phyloP scores from a whole-genome alignment of 495 filamentous ascomycete species.

The Bacidia rubella region DNA sequence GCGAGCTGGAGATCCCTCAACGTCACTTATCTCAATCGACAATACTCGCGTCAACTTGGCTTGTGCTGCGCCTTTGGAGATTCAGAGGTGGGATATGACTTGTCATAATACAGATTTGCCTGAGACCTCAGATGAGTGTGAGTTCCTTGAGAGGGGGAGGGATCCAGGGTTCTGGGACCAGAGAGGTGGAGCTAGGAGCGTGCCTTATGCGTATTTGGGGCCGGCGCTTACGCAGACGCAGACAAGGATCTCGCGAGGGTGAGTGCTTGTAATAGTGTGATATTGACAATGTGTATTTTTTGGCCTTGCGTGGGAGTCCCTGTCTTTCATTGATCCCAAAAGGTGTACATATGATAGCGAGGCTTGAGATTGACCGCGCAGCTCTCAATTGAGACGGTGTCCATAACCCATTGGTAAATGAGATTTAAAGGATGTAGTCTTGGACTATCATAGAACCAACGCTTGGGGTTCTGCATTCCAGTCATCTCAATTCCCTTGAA shows the following conservation, averaged over 20 bases:
- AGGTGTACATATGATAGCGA: too few relatives aligned
- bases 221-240: constrained; percentile 4
- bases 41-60: constrained; percentile 4
- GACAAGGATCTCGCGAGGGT: neutral
- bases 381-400: too few relatives aligned
- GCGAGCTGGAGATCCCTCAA: neutral
- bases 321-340: too few relatives aligned
- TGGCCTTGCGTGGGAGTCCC: too few relatives aligned
- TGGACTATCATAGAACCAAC: too few relatives aligned
- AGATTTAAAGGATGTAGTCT: too few relatives aligned
- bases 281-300: too few relatives aligned
- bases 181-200: neutral
- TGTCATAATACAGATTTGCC: neutral
- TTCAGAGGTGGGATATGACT: constrained; percentile 5
- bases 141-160: neutral
- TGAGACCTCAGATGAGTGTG: neutral
- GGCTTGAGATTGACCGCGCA: too few relatives aligned
- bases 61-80: constrained; percentile 1
- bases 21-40: constrained; percentile 3
- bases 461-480: too few relatives aligned
- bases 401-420: too few relatives aligned
- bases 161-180: neutral
- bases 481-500: too few relatives aligned
- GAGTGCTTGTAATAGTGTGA: neutral
- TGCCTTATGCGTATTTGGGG: constrained; percentile 8